A percentile compares a stretch with the other conserved stretches of the same genome.
Evolutionary conservation across 2,329 filamentous ascomycete genomes (phyloP).

Genomic region (Epichloe sibirici): DNA sequence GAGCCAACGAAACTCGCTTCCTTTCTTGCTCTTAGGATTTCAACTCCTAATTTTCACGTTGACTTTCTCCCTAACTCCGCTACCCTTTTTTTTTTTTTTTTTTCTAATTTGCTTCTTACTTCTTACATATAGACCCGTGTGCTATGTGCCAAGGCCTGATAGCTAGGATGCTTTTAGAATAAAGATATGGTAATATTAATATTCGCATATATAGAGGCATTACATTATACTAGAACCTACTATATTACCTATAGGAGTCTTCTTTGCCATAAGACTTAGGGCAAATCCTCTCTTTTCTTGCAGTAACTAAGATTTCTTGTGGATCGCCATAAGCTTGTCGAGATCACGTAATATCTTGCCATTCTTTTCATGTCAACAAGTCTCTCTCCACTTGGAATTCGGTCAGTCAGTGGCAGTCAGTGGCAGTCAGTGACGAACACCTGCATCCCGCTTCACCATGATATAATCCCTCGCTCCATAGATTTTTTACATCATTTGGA

Average conservation of each 20-base stretch:
- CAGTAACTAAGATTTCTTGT: no score
- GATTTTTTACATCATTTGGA: no score
- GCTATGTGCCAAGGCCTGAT: neutral
- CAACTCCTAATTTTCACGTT: no score
- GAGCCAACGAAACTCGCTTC: no score
- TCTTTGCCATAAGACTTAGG: neutral
- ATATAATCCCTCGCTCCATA: no score
- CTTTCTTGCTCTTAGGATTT: no score
- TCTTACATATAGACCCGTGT: neutral
- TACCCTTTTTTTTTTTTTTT: no score
- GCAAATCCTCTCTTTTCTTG: neutral
- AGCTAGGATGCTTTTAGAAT: neutral
- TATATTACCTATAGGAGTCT: neutral
- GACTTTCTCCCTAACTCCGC: no score
- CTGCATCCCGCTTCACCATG: no score
- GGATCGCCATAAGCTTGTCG: neutral
- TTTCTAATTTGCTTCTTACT: neutral
- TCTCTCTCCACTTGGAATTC: neutral
- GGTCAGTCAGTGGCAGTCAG: no score
- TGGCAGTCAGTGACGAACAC: no score
- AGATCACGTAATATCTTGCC: neutral
- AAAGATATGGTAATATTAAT: neutral
- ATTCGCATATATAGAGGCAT: neutral
- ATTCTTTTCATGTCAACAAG: no score
- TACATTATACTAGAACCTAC: neutral